Base-by-base conservation (phyloP, 345 rosid species). In the Boechera stricta region DNA sequence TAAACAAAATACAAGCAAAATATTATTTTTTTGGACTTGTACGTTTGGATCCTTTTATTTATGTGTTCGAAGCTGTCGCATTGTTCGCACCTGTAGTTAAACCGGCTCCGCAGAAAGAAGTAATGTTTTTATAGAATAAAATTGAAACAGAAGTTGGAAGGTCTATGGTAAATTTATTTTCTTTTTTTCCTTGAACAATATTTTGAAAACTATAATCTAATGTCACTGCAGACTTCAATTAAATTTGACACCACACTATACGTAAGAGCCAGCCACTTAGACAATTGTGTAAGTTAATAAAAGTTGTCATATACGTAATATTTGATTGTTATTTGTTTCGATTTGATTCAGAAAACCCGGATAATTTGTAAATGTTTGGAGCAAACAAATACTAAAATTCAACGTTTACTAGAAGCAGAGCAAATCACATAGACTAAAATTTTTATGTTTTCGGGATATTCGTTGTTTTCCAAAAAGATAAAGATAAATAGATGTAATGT, bases 181-280 rank as follows among this genome's bases (percentile, higher is more conserved):
- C 24, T 1, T 21, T 21, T 21, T 21, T 21, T 21, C 24, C 24
- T 21, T 21, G 24, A 21, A 21, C 16, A 38, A 11, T 24, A 21
- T 11, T 24, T 24, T 41, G 0, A 28, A 63, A 63, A 44, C 3
- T 28, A 28, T 42, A 42, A 26, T 42, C 1, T 13, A 62, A 62
- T 24, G 33, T 60, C 9, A 11, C n/a, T 10, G 31, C 10, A 36
- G 29, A 36, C 64, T 36, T 59, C 45, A 56, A 35, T 7, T 59
- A 59, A 15, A n/a, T 58, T 42, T 7, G 26, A 4, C 42, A 26
- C 7, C 7, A 57, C 41, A 58, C 7, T 16, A 4, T 21, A 4
- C 45, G 29, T 59, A 38, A 29, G 61, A 31, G 10, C 61, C 35
- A 31, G n/a, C 61, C 61, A 56, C 61, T 32, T 26, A 57, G n/a